Conservation (phyloP, 2,329 filamentous ascomycete species). For the Xylaria sp. region DNA sequence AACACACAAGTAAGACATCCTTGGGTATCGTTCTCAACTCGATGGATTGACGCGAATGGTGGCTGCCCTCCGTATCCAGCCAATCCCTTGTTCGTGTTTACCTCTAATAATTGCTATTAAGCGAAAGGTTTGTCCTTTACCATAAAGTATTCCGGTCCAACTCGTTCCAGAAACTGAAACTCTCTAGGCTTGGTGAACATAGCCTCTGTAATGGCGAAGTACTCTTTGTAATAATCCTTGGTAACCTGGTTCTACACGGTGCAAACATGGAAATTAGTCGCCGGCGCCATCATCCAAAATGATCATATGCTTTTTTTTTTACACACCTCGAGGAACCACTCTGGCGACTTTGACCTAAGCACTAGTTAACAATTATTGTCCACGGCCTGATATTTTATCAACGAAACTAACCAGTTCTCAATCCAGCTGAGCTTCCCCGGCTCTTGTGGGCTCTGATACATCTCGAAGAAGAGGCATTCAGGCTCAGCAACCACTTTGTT, state of each 20-base stretch:
- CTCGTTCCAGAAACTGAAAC: constrained; percentile 45
- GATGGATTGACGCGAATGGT: constrained; percentile 6
- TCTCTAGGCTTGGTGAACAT: constrained; percentile 56
- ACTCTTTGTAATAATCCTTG: constrained; percentile 57
- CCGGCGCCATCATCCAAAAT: neutral
- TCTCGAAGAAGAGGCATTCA: constrained; percentile 58
- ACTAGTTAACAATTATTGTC: constrained; percentile 7
- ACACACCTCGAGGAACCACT: constrained; percentile 48
- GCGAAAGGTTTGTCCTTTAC: constrained; percentile 39
- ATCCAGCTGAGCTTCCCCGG: constrained; percentile 55
- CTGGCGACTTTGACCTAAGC: constrained; percentile 41
- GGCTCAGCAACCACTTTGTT: constrained; percentile 56
- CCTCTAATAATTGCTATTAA: constrained; percentile 15
- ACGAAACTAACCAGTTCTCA: constrained; percentile 54
- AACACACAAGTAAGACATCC: constrained; percentile 16
- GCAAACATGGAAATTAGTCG: constrained; percentile 14
- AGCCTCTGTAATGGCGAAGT: constrained; percentile 53
- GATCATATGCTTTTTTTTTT: neutral
- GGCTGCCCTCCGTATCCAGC: neutral
- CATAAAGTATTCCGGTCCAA: constrained; percentile 45
- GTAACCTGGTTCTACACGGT: constrained; percentile 49
- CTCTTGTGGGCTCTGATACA: constrained; percentile 52
- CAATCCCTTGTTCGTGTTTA: neutral
- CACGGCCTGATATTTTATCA: neutral
- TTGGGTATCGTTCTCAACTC: constrained; percentile 28